Percentiles rank a stretch among this genome's conserved stretches.
Conservation (phyloP, 257 asterid genomes). For the Rauvolfia tetraphylla region DNA sequence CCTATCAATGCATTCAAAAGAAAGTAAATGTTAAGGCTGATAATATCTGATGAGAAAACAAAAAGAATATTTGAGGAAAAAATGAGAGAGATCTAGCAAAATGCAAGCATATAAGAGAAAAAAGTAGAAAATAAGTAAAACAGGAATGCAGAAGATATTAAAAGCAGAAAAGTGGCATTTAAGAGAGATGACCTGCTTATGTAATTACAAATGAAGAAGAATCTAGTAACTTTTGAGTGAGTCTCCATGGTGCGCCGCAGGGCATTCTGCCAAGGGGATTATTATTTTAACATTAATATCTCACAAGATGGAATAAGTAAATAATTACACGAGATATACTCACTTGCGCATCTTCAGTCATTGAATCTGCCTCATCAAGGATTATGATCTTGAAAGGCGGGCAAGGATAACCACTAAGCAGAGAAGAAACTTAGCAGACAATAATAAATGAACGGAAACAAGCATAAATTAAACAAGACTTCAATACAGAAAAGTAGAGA, state of each 20-base stretch:
- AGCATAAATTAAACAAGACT: conserved; percentile 6
- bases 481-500: not conserved
- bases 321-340: conserved; percentile 20
- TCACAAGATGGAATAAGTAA: not conserved
- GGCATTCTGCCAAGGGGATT: conserved; percentile 67
- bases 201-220: conserved; percentile 95
- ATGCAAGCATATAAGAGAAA: not conserved
- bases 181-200: conserved; percentile 68
- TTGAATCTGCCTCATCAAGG: conserved; percentile 99
- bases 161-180: not conserved
- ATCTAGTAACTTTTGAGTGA: conserved; percentile 88
- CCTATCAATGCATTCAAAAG: no score
- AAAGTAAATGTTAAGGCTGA: no score
- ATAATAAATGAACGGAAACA: conserved; percentile 18
- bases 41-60: no score
- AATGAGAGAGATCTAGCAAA: no score
- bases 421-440: conserved; percentile 19
- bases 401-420: conserved; percentile 81
- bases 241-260: conserved; percentile 97
- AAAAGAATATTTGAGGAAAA: no score
- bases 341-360: conserved; percentile 99
- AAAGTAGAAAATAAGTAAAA: not conserved
- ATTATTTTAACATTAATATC: not conserved
- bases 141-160: not conserved
- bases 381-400: conserved; percentile 92